Base-by-base conservation (phyloP, 108 stramenopile species). In the Discostella pseudostelligera region DNA sequence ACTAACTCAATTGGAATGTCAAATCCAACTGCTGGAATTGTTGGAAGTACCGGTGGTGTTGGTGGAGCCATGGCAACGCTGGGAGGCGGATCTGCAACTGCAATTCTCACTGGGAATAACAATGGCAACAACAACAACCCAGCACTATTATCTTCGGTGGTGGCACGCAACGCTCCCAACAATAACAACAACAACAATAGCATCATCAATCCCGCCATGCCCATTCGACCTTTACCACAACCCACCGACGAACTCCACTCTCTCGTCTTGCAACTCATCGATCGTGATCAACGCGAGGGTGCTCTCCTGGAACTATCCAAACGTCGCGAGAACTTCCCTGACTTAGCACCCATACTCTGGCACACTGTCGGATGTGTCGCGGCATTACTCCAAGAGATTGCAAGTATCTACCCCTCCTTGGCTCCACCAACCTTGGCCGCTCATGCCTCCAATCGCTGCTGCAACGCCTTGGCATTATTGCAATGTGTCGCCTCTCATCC, bases 401-500 rank as follows among this genome's bases (percentile, higher is more conserved):
- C 97, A 22, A 87, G 90, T 43, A 99, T 99, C 53, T 99, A 99
- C 78, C 96, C 96, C 19, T 80, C 93, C 16, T 85, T 99, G 44
- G 87, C 90, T 1, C 99, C 99, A 3, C 99, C 99, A 1, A 96
- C 96, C 3, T 68, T 99, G 36, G 98, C 99, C 19, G 93, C 97
- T 5, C 95, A 93, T 58, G 98, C 97, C 6, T 82, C 80, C 60
- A 99, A 98, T 67, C 87, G 98, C 2, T 97, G 98, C 8, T 99
- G 99, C 84, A 99, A 99, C 77, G 99, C 99, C 4, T 80, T 99
- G 47, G 97, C 99, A 25, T 78, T 99, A 49, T 68, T 99, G 43
- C 99, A 99, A 74, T 98, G 97, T 67, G 99, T 99, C 16, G 99
- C 99, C 0, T 93, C 91, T 43, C 99, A 99, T 83, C 81, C 92